Evolutionary conservation across 2,329 filamentous ascomycete genomes (phyloP).

Genomic region (Diatrype stigma): DNA sequence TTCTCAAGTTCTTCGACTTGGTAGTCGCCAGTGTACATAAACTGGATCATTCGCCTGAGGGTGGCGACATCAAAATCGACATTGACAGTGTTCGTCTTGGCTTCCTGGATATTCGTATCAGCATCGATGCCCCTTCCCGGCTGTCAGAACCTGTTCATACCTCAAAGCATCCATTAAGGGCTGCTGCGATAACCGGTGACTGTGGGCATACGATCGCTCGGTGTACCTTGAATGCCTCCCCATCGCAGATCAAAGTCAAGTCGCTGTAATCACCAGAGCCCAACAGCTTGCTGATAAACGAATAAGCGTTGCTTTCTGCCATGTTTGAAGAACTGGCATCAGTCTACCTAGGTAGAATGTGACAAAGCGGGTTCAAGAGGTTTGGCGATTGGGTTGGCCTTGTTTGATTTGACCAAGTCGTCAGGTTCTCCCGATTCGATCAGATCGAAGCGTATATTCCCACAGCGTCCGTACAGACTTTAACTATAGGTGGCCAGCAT

Average conservation of each 20-base stretch:
- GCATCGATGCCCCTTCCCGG: background rate
- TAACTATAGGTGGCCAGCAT: no score
- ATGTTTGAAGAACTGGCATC: no score
- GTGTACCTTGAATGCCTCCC: constrained; percentile 19
- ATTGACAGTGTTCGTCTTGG: constrained; percentile 1
- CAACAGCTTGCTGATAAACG: constrained; percentile 1
- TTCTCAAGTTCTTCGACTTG: background rate
- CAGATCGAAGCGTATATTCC: no score
- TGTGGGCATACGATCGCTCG: constrained; percentile 18
- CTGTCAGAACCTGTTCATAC: constrained; percentile 9
- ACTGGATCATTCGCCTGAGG: constrained; percentile 9
- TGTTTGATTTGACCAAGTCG: no score
- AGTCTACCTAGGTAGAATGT: no score
- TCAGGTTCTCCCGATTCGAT: no score
- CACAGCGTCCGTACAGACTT: no score
- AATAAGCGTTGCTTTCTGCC: background rate
- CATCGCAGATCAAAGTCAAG: constrained; percentile 14
- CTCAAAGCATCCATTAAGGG: constrained; percentile 20
- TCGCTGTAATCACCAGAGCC: constrained; percentile 7
- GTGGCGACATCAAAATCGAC: constrained; percentile 3
- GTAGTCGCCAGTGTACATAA: constrained; percentile 9
- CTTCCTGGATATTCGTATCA: constrained; percentile 3
- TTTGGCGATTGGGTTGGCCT: no score
- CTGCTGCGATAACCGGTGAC: constrained; percentile 16
- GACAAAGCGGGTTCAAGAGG: no score